Conservation (phyloP, 2,329 filamentous ascomycete species). For the Pseudopithomyces maydicus region DNA sequence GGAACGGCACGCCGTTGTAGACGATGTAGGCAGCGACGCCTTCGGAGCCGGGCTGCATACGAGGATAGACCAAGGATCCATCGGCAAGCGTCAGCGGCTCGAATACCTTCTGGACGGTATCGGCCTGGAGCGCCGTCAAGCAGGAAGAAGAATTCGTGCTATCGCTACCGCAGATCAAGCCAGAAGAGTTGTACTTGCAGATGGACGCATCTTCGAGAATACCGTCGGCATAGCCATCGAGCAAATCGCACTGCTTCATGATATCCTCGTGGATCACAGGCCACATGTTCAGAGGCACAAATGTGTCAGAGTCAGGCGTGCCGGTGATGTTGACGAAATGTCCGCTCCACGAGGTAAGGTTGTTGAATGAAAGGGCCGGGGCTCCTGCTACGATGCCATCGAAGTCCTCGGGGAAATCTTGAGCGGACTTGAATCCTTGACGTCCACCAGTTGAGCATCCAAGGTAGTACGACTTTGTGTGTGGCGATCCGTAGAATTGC, state of each 20-base stretch:
- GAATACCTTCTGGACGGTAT: slow-evolving; percentile 51
- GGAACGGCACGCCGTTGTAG: slow-evolving; percentile 49
- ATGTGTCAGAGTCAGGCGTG: slow-evolving; percentile 38
- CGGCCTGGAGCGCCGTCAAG: slow-evolving; percentile 51
- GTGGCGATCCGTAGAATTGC: slow-evolving; percentile 43
- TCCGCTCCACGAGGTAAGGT: slow-evolving; percentile 41
- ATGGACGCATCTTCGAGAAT: slow-evolving; percentile 53
- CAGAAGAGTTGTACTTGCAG: slow-evolving; percentile 51
- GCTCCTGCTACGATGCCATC: slow-evolving; percentile 37
- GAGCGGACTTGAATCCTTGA: slow-evolving; percentile 31
- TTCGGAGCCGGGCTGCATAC: slow-evolving; percentile 57
- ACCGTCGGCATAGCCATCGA: slow-evolving; percentile 56
- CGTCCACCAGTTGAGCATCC: slow-evolving; percentile 38
- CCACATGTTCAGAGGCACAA: slow-evolving; percentile 49
- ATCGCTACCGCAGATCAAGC: slow-evolving; percentile 43
- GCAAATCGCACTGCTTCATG: slow-evolving; percentile 55
- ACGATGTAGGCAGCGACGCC: slow-evolving; percentile 43
- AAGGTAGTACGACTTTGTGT: slow-evolving; percentile 44
- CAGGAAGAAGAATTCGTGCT: slow-evolving; percentile 44
- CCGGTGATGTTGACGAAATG: slow-evolving; percentile 36
- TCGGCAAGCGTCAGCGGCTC: slow-evolving; percentile 48
- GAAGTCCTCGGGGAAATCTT: slow-evolving; percentile 34
- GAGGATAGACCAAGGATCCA: slow-evolving; percentile 56
- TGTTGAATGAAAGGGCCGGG: slow-evolving; percentile 36
- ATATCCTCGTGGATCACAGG: slow-evolving; percentile 47